Base-by-base conservation (phyloP, 1,139 yeast species). In the Blastobotrys niveus region DNA sequence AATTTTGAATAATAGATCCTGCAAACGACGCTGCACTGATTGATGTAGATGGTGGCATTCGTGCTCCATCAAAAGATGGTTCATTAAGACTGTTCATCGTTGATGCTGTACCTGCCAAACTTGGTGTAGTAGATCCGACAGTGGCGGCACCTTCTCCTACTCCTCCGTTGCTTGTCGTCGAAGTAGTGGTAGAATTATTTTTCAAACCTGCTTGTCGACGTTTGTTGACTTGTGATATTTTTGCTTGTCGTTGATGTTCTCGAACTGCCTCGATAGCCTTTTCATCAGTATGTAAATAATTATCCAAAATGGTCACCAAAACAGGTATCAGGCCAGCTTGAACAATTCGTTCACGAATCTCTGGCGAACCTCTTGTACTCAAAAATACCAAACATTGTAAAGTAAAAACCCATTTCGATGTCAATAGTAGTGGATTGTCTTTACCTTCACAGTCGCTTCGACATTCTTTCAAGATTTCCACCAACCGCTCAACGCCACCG, bases 341-440 rank as follows among this genome's bases (percentile, higher is more conserved):
- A 5, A 88, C 96, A 6, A 91, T 86, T 55, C 91, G 79, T 55
- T 82, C 80, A 40, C 98, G 72, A 41, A 88, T 85, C 46, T 72
- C 71, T 63, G 89, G 96, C 1, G 94, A 80, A 25, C 98, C 98
- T 54, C 97, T 73, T 1, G 96, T 89, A 14, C 96, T 96, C 22
- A 91, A 78, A 49, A 88, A 74, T 1, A 89, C 95, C 49, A 91
- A 68, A 59, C 96, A 88, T 65, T 91, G 97, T 60, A 91, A 80
- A 0, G 96, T 87, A 48, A 91, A 68, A 5, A 95, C 86, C 98
- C 98, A 91, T 66, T 89, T 91, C 96, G 96, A 89, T 0, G 95
- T 91, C 47, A 85, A 67, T 20, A 82, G 73, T 50, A 74, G 60
- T 40, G 59, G 56, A 35, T 22, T 15, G 5, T 37, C 26, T 15